These are phyloP conservation scores for Trichoderma gamsii DNA, from an alignment of 495 filamentous ascomycete species.

Conservation along the genomic window DNA sequence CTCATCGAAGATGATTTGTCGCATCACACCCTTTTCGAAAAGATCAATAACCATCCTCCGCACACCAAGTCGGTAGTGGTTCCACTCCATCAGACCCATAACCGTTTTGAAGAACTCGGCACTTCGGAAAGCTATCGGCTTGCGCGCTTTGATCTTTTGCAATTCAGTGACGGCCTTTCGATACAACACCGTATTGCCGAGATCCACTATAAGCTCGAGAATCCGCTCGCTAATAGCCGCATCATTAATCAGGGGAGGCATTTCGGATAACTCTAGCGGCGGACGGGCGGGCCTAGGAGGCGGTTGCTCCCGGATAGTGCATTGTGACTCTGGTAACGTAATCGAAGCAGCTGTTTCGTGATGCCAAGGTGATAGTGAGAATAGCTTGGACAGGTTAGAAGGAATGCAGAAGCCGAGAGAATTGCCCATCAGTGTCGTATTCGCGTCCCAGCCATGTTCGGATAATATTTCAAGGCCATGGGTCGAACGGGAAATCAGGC, in stretches of 20 bases:
- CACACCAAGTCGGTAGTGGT: constrained; percentile 78
- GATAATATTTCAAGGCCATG: constrained; percentile 87
- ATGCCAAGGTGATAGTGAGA: constrained; percentile 50
- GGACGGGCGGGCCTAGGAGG: constrained; percentile 17
- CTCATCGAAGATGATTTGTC: constrained; percentile 64
- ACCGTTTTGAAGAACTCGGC: constrained; percentile 74
- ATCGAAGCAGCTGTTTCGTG: constrained; percentile 40
- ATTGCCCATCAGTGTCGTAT: constrained; percentile 73
- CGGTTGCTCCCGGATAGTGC: constrained; percentile 34
- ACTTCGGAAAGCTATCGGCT: constrained; percentile 64
- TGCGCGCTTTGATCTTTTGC: constrained; percentile 43
- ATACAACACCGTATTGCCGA: constrained; percentile 83
- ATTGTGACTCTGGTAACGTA: constrained; percentile 34
- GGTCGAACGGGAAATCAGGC: constrained; percentile 82
- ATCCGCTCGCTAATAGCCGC: constrained; percentile 57
- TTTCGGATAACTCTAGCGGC: background rate
- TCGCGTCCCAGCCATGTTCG: constrained; percentile 86
- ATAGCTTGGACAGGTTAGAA: constrained; percentile 65
- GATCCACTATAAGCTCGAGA: constrained; percentile 70
- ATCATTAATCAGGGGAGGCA: background rate
- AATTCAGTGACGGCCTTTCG: constrained; percentile 72
- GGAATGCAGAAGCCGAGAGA: constrained; percentile 85
- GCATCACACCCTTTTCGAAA: constrained; percentile 83
- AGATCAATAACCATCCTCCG: constrained; percentile 86
- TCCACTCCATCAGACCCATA: constrained; percentile 77